Base-by-base conservation (phyloP, 768 basidiomycete genomes). In the Leccinum boreale region DNA sequence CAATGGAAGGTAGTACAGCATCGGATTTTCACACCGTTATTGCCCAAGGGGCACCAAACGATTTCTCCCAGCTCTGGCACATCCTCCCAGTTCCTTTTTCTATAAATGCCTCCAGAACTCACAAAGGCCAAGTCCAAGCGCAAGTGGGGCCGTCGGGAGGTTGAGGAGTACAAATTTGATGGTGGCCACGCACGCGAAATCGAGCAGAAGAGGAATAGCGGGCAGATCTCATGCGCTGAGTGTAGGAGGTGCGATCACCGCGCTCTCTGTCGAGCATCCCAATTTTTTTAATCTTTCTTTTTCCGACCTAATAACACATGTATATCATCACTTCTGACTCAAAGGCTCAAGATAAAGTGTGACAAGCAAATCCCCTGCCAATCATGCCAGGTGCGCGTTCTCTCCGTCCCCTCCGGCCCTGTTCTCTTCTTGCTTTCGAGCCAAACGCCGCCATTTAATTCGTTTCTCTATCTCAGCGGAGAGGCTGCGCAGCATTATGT, bases 341-440 rank as follows among this genome's bases (percentile, higher is more conserved):
- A 42, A 81, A 81, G 88, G 64, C 77, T 90, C 64, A 86, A 90
- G 79, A 89, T 90, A 70, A 89, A 88, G 68, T 90, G 88, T 75
- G 86, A 89, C 81, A 90, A 89, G 76, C 81, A 86, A 62, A 86
- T 89, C 54, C 89, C 89, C 10, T 90, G 88, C 67, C 85, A 88
- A 68, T 87, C 87, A 1, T 89, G 88, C 68, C 83, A 84, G 76
- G 86, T 85, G 67, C 44, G 76, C 70, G 33, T 57, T 28, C 15
- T 52, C 21, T 36, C 21, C 35, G 26, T 47, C 15, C 46, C 8
- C 24, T 23, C 46, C 46, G 46, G 42, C 11, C 8, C 42, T 19
- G 19, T 44, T 44, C 11, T 21, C 19, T 42, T 42, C 42, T 44
- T 42, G 5, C 42, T 44, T 44, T 44, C 19, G 19, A 42, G 10